Evolutionary conservation across 2,329 filamentous ascomycete genomes (phyloP).

Genomic region (Diaporthe destruens): DNA sequence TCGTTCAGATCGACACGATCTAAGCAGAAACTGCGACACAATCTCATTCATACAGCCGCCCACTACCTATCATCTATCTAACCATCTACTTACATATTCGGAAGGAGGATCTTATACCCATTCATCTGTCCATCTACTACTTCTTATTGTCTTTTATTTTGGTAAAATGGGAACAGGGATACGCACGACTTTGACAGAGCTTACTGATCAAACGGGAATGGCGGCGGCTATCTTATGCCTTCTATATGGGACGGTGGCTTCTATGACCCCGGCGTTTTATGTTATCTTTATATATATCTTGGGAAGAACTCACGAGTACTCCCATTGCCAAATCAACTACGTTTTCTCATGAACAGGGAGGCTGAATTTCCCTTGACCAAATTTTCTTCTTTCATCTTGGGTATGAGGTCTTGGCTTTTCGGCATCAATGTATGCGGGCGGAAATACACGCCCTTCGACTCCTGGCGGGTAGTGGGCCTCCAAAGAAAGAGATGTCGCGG

Average conservation of each 20-base stretch:
- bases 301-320: conserved; percentile 8
- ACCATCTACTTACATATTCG: neutral
- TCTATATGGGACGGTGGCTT: conserved; percentile 5
- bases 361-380: neutral
- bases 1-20: neutral
- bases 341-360: neutral
- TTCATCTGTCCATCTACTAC: conserved; percentile 29
- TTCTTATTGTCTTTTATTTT: conserved; percentile 30
- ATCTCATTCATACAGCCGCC: neutral
- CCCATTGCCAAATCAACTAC: neutral
- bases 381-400: neutral
- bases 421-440: neutral
- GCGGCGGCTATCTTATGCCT: conserved; percentile 17
- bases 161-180: conserved; percentile 4
- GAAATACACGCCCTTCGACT: neutral
- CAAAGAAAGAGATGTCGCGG: neutral
- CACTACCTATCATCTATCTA: neutral
- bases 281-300: conserved; percentile 19
- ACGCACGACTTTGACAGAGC: conserved; percentile 14
- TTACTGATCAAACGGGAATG: neutral
- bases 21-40: neutral
- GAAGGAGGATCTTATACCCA: conserved; percentile 18
- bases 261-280: conserved; percentile 6
- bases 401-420: neutral
- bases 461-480: neutral